Conservation (phyloP, 2,329 filamentous ascomycete genomes). For the Kalaharituber pfeilii region DNA sequence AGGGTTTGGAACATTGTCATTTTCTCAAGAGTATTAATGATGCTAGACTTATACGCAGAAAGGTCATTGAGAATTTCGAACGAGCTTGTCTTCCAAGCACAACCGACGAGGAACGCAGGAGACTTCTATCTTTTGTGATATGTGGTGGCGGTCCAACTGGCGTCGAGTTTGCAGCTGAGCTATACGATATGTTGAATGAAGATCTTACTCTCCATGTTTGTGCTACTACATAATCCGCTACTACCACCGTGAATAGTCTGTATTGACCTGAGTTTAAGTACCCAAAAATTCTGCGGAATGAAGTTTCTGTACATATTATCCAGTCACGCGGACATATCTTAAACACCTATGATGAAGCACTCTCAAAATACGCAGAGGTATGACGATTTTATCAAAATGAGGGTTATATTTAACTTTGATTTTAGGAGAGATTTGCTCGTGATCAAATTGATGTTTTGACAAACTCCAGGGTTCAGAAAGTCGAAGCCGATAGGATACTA, state of each 20-base stretch:
- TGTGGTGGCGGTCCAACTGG: conserved; percentile 90
- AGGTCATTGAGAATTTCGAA: conserved; percentile 78
- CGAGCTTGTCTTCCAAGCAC: conserved; percentile 85
- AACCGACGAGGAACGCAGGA: conserved; percentile 64
- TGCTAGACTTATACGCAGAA: conserved; percentile 73
- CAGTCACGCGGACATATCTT: conserved; percentile 88
- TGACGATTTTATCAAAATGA: conserved; percentile 5
- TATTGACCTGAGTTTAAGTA: no score
- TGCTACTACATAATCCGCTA: no score
- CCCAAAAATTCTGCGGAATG: conserved; percentile 78
- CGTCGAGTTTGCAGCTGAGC: conserved; percentile 91
- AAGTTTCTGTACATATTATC: conserved; percentile 94
- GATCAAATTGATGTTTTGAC: conserved; percentile 85
- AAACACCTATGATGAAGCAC: conserved; percentile 92
- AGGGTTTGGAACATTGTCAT: conserved; percentile 80
- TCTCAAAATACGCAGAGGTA: conserved; percentile 77
- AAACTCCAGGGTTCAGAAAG: conserved; percentile 83
- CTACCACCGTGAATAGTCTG: conserved; percentile 22
- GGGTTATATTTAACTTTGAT: background rate
- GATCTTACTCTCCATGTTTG: conserved; percentile 45
- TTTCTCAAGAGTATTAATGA: conserved; percentile 94
- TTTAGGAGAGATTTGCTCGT: conserved; percentile 57
- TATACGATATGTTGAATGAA: conserved; percentile 92
- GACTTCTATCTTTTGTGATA: conserved; percentile 86
- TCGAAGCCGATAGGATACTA: conserved; percentile 63